Conservation (phyloP, 768 basidiomycete genomes). For the Nevesoporus exiguus region DNA sequence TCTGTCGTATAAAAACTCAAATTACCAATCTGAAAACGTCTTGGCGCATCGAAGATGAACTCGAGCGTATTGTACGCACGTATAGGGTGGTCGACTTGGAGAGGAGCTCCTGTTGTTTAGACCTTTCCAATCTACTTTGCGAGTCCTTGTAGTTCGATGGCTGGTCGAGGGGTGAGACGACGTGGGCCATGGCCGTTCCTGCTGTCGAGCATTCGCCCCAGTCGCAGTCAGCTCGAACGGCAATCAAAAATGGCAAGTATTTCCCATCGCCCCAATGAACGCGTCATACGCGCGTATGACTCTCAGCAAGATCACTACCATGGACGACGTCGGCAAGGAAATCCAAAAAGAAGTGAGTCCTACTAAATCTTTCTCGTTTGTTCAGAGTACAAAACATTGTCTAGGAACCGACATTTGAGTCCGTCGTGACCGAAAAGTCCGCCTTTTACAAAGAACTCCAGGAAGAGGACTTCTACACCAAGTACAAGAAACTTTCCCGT, state of each 20-base stretch:
- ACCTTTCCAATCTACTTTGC: slow-evolving; percentile 74
- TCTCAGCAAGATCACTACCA: slow-evolving; percentile 34
- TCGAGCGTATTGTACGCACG: slow-evolving; percentile 46
- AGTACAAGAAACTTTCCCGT: slow-evolving; percentile 93
- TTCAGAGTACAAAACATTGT: background rate
- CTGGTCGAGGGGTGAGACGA: slow-evolving; percentile 81
- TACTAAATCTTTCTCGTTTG: slow-evolving; percentile 3
- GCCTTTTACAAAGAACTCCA: slow-evolving; percentile 84
- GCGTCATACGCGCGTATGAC: slow-evolving; percentile 23
- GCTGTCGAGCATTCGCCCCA: background rate
- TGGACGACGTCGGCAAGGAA: slow-evolving; percentile 91
- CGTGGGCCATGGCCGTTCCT: slow-evolving; percentile 67
- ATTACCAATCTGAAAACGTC: slow-evolving; percentile 68
- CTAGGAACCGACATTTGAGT: slow-evolving; percentile 88
- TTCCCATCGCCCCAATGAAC: slow-evolving; percentile 31
- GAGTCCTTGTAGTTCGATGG: slow-evolving; percentile 98
- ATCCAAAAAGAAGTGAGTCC: slow-evolving; percentile 69
- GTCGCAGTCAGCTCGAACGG: background rate
- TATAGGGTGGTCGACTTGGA: slow-evolving; percentile 86
- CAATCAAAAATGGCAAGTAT: slow-evolving; percentile 22
- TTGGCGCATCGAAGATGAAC: slow-evolving; percentile 18
- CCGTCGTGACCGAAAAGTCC: slow-evolving; percentile 85
- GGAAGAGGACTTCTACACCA: slow-evolving; percentile 91
- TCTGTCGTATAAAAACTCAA: slow-evolving; percentile 94
- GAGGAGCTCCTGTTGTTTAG: slow-evolving; percentile 77